These are phyloP conservation scores for Silene vulgaris DNA, from an alignment of 179 eudicot genomes.

Conservation along the genomic window DNA sequence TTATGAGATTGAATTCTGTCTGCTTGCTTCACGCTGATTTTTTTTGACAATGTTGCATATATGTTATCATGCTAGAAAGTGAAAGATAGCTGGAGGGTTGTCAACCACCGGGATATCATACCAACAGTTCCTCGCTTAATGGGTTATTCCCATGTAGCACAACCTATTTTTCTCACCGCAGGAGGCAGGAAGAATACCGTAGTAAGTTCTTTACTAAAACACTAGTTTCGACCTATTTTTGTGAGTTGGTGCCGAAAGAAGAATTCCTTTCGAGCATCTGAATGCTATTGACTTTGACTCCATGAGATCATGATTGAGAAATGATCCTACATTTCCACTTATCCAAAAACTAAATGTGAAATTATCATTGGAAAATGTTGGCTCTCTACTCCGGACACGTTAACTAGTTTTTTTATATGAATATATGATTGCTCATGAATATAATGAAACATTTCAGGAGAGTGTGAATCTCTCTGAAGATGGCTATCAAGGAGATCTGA, in stretches of 20 bases:
- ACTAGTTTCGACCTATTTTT: not conserved
- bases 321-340: no score
- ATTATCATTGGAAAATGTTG: not conserved
- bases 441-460: slow-evolving; percentile 41
- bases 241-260: not conserved
- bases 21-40: not conserved
- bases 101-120: slow-evolving; percentile 92
- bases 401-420: not conserved
- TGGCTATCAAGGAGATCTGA: slow-evolving; percentile 78
- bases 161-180: slow-evolving; percentile 77
- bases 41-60: not conserved
- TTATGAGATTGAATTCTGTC: not conserved
- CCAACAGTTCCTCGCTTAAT: slow-evolving; percentile 96
- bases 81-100: slow-evolving; percentile 95
- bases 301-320: slow-evolving; percentile 2
- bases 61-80: slow-evolving; percentile 55
- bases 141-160: slow-evolving; percentile 99
- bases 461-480: slow-evolving; percentile 55
- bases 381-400: not conserved
- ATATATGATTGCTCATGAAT: slow-evolving; percentile 20
- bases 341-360: no score
- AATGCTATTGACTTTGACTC: not conserved
- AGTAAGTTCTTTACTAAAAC: slow-evolving; percentile 37
- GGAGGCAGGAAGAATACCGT: slow-evolving; percentile 39
- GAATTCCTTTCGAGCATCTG: not conserved